These are phyloP conservation scores for Hypoxylon crocopeplum DNA, from an alignment of 495 filamentous ascomycete species.

Conservation along the genomic window DNA sequence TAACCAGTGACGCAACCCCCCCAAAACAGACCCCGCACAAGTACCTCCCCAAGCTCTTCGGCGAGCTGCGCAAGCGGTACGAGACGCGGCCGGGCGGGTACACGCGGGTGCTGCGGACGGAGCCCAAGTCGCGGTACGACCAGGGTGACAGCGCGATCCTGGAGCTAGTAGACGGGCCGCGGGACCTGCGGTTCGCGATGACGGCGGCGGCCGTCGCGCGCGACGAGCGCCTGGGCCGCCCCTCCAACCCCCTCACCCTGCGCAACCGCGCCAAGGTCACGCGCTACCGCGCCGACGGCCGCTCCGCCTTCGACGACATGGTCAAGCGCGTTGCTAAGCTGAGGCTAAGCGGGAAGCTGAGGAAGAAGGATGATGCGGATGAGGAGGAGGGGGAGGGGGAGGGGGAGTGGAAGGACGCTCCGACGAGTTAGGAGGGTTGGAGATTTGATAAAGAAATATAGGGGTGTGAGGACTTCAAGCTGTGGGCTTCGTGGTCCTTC, in stretches of 20 bases:
- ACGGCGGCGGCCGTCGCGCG: slow-evolving; percentile 80
- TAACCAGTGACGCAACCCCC: neutral
- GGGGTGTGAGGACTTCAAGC: too few relatives aligned
- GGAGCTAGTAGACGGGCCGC: slow-evolving; percentile 95
- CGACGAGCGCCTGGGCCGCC: slow-evolving; percentile 58
- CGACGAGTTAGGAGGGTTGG: neutral
- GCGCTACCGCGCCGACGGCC: slow-evolving; percentile 70
- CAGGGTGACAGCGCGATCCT: slow-evolving; percentile 89
- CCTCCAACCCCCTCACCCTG: slow-evolving; percentile 71
- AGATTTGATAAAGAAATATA: too few relatives aligned
- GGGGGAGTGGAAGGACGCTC: slow-evolving; percentile 10
- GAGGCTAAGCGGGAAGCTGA: slow-evolving; percentile 23
- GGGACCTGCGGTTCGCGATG: slow-evolving; percentile 93
- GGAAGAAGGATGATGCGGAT: slow-evolving; percentile 20
- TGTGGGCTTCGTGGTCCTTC: too few relatives aligned
- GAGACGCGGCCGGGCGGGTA: slow-evolving; percentile 84
- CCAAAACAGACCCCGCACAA: slow-evolving; percentile 58
- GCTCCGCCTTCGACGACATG: slow-evolving; percentile 70
- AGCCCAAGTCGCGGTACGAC: slow-evolving; percentile 76
- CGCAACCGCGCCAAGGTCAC: slow-evolving; percentile 89
- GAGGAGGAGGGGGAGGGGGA: slow-evolving; percentile 33
- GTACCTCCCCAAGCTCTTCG: slow-evolving; percentile 87
- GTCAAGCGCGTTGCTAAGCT: slow-evolving; percentile 65
- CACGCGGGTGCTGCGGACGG: slow-evolving; percentile 89
- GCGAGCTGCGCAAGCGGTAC: slow-evolving; percentile 81